A percentile compares a stretch with the other conserved stretches of the same genome.
Evolutionary conservation across 805 yeast species (phyloP).

Genomic region (Candida namnaoensis): DNA sequence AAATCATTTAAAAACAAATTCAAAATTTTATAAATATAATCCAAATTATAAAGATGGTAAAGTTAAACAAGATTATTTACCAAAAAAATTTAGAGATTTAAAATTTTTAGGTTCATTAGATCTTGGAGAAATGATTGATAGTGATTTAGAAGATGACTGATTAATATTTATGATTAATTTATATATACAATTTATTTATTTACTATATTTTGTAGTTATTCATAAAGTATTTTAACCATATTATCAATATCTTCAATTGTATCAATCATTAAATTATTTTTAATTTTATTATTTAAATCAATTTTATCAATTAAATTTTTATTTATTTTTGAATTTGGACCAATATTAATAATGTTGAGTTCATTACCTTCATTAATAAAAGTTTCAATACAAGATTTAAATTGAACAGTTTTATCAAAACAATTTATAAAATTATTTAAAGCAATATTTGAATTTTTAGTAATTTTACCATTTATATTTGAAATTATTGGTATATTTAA

Average conservation of each 20-base stretch:
- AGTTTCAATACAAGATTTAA: conserved; percentile 26
- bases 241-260: not conserved
- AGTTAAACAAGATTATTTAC: conserved; percentile 71
- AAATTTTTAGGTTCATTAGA: conserved; percentile 49
- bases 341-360: conserved; percentile 10
- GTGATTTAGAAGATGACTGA: conserved; percentile 22
- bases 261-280: not conserved
- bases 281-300: not conserved
- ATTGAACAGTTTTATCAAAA: conserved; percentile 36
- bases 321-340: conserved; percentile 15
- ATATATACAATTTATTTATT: no score
- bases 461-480: conserved; percentile 24
- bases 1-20: conserved; percentile 86
- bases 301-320: conserved; percentile 3
- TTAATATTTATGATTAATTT: no score
- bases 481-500: conserved; percentile 27
- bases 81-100: conserved; percentile 41
- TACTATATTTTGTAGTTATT: no score
- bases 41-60: conserved; percentile 70
- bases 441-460: conserved; percentile 15
- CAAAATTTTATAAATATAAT: conserved; percentile 89
- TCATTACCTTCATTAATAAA: not conserved
- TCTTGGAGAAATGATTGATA: conserved; percentile 39
- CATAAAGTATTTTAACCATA: not conserved
- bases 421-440: conserved; percentile 25